These are phyloP conservation scores for Crithidia brevicula DNA, from an alignment of 208 protist genomes.

Conservation along the genomic window DNA sequence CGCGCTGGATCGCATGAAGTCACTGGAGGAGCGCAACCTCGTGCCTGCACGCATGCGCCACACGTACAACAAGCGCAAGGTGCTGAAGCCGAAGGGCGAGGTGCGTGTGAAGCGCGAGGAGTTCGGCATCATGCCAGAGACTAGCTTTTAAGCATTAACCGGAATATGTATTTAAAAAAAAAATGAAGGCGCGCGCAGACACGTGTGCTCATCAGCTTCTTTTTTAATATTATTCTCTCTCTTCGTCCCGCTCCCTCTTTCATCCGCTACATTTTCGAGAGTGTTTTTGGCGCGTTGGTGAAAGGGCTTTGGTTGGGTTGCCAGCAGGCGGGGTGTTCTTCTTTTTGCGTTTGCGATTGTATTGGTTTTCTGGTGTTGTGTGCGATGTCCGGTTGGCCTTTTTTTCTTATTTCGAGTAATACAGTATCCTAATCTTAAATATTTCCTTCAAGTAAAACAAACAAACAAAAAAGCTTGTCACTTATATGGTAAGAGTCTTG, in stretches of 20 bases:
- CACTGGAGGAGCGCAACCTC: constrained; percentile 90
- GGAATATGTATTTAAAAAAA: too few relatives aligned
- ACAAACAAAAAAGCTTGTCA: too few relatives aligned
- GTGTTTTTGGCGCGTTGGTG: not conserved
- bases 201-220: too few relatives aligned
- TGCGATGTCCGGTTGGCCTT: not conserved
- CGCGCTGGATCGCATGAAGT: constrained; percentile 87
- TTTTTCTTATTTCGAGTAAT: not conserved
- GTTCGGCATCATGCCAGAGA: constrained; percentile 81
- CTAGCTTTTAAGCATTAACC: constrained; percentile 76
- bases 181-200: too few relatives aligned
- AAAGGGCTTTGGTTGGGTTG: not conserved
- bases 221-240: constrained; percentile 5
- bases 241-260: not conserved
- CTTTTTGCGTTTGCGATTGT: not conserved
- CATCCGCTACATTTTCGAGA: not conserved
- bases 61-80: constrained; percentile 88
- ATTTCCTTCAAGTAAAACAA: too few relatives aligned
- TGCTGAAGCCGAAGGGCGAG: constrained; percentile 89
- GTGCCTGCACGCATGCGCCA: constrained; percentile 88
- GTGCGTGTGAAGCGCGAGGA: constrained; percentile 84
- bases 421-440: not conserved
- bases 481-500: too few relatives aligned
- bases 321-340: not conserved
- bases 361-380: constrained; percentile 6